Evolutionary conservation across 1,284 basidiomycete species (phyloP).

Genomic region (Golubevia pallescens): DNA sequence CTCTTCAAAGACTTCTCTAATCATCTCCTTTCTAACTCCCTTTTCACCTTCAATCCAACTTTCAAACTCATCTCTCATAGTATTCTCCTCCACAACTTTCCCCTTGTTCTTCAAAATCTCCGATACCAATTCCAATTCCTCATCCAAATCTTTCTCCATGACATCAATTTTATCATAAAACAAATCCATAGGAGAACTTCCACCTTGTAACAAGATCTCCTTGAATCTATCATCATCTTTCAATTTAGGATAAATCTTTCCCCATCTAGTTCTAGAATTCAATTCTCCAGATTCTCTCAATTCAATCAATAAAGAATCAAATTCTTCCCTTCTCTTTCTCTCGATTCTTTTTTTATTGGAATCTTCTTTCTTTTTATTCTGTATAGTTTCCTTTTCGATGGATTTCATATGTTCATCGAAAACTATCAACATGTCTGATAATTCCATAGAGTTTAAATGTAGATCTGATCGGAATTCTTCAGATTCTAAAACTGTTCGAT

Average conservation of each 20-base stretch:
- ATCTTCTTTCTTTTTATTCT: conserved; percentile 14
- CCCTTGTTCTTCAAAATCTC: conserved; percentile 14
- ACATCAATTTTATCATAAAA: conserved; percentile 54
- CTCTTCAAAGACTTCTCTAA: background rate
- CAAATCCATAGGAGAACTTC: conserved; percentile 48
- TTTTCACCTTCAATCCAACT: background rate
- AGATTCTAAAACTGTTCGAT: conserved; percentile 45
- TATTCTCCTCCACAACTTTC: conserved; percentile 4
- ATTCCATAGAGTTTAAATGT: conserved; percentile 33
- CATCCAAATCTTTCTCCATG: conserved; percentile 41
- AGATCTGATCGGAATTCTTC: conserved; percentile 40
- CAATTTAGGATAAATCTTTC: conserved; percentile 32
- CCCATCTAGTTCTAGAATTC: conserved; percentile 40
- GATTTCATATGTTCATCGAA: conserved; percentile 51
- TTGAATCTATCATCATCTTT: conserved; percentile 31
- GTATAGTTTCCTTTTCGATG: conserved; percentile 39
- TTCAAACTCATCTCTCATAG: no score
- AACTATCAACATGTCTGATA: conserved; percentile 47
- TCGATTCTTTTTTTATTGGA: conserved; percentile 21
- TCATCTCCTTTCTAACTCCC: background rate
- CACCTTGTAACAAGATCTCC: conserved; percentile 30
- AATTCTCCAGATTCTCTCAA: conserved; percentile 29
- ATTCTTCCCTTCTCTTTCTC: conserved; percentile 42
- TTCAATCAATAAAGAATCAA: conserved; percentile 30
- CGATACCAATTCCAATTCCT: conserved; percentile 23